phyloP scores from a whole-genome alignment of 2,329 filamentous ascomycete genomes.

The Sporothrix luriei region DNA sequence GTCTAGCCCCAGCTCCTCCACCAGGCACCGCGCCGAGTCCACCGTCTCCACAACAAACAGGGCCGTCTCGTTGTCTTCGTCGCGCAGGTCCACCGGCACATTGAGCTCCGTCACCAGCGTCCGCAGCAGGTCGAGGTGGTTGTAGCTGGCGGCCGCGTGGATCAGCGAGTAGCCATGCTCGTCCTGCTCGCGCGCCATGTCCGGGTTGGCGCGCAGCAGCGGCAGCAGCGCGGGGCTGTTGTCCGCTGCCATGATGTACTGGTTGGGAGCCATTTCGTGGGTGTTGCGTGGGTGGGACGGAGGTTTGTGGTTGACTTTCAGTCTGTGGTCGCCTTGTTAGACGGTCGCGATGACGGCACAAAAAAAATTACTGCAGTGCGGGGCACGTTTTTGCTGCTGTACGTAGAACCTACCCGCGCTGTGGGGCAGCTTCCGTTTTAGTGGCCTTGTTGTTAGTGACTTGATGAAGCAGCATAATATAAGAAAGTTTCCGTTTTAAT shows the following conservation, averaged over 20 bases:
- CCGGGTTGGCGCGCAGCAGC: constrained; percentile 71
- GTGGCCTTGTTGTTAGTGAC: neutral
- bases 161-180: constrained; percentile 91
- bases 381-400: constrained; percentile 12
- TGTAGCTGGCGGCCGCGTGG: constrained; percentile 92
- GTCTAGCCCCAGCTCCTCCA: constrained; percentile 80
- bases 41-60: constrained; percentile 87
- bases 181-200: constrained; percentile 79
- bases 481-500: neutral
- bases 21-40: constrained; percentile 73
- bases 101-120: constrained; percentile 73
- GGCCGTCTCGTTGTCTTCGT: constrained; percentile 93
- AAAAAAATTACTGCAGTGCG: constrained; percentile 20
- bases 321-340: too few species aligned
- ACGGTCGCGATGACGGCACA: neutral
- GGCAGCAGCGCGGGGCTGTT: constrained; percentile 72
- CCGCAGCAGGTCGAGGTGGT: constrained; percentile 78
- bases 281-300: too few species aligned
- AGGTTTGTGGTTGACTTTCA: too few species aligned
- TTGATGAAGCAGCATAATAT: neutral
- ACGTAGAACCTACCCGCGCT: neutral
- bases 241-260: constrained; percentile 79
- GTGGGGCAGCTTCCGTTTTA: constrained; percentile 8
- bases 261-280: constrained; percentile 57
- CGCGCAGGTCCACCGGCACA: constrained; percentile 77